Conservation (phyloP, 352 stramenopile genomes). For the Blastocystis hominis region DNA sequence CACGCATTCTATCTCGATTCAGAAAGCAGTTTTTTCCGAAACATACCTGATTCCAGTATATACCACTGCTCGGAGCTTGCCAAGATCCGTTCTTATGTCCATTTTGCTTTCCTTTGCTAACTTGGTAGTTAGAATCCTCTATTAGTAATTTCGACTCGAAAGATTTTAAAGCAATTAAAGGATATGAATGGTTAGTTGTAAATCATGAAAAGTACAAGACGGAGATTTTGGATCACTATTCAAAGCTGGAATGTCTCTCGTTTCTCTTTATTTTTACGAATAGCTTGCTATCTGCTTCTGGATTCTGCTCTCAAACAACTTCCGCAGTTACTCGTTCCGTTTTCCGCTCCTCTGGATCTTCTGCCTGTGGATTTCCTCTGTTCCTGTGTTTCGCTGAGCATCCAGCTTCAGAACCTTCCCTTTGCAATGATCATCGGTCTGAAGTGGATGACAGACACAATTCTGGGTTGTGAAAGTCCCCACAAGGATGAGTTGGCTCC, state of each 20-base stretch:
- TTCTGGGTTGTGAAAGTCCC: neutral
- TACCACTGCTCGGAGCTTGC: neutral
- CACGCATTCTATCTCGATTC: slow-evolving; percentile 16
- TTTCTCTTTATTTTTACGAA: neutral
- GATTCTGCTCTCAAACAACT: neutral
- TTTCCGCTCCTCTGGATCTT: neutral
- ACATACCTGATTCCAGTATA: slow-evolving; percentile 19
- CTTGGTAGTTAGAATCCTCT: neutral
- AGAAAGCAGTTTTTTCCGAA: neutral
- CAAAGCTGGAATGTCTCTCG: neutral
- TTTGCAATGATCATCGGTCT: neutral
- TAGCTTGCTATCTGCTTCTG: slow-evolving; percentile 23
- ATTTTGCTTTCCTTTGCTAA: neutral
- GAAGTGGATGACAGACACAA: neutral
- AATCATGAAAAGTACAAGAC: slow-evolving; percentile 17
- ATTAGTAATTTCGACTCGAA: neutral
- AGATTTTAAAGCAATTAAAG: slow-evolving; percentile 7
- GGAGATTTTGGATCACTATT: slow-evolving; percentile 13
- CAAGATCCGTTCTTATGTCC: slow-evolving; percentile 46
- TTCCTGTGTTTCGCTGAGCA: neutral
- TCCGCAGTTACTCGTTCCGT: neutral
- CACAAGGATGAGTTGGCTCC: neutral
- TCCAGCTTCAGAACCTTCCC: neutral
- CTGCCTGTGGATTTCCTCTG: slow-evolving; percentile 10
- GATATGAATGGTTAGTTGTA: slow-evolving; percentile 43